Evolutionary conservation across 768 basidiomycete genomes (phyloP).

Genomic region (Xerocomellus dryophilus): DNA sequence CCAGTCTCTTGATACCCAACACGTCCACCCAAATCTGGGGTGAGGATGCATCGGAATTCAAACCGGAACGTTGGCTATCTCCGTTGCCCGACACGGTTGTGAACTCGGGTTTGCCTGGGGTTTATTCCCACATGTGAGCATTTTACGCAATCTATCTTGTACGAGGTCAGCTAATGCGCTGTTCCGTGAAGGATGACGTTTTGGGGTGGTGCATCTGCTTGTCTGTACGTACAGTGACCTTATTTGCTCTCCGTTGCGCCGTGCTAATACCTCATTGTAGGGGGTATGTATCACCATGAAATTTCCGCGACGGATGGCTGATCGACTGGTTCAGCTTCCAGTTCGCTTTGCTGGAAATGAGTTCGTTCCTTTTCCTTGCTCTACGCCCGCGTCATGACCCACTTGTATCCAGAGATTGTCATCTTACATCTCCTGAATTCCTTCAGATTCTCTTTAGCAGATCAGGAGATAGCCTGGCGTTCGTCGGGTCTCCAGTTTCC

Average conservation of each 20-base stretch:
- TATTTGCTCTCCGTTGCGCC: background rate
- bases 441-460: background rate
- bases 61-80: background rate
- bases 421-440: background rate
- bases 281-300: background rate
- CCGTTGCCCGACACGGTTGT: background rate
- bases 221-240: background rate
- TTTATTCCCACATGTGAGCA: background rate
- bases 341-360: conserved; percentile 1
- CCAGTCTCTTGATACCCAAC: background rate
- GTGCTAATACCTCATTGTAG: background rate
- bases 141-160: background rate
- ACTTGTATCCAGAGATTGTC: background rate
- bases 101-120: background rate
- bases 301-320: background rate
- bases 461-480: background rate
- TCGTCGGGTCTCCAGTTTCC: conserved; percentile 4
- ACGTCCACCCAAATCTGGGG: conserved; percentile 2
- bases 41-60: background rate
- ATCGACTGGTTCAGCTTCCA: background rate
- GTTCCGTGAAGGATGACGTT: background rate
- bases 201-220: conserved; percentile 1
- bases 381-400: background rate
- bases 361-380: background rate
- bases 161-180: background rate